Percentiles rank a stretch among this genome's conserved stretches.
Evolutionary conservation across 768 basidiomycete genomes (phyloP).

Genomic region (Amanita rubescens): DNA sequence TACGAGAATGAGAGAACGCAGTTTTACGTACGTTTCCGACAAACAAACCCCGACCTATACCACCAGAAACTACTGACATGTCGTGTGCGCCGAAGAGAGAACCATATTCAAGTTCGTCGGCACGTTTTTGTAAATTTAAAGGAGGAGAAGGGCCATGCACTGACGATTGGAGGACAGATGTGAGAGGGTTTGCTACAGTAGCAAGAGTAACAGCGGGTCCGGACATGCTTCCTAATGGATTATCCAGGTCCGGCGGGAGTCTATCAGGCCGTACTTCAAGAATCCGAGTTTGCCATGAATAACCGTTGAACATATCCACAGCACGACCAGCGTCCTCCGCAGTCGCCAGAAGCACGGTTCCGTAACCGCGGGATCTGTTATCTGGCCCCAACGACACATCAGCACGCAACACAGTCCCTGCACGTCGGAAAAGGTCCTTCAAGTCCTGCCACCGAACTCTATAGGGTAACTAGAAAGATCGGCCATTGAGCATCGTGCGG

Average conservation of each 20-base stretch:
- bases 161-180: conserved; percentile 7
- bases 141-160: conserved; percentile 9
- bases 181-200: conserved; percentile 8
- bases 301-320: conserved; percentile 94
- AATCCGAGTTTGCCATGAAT: conserved; percentile 90
- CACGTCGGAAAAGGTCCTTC: conserved; percentile 94
- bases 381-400: conserved; percentile 77
- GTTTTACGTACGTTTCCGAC: conserved; percentile 73
- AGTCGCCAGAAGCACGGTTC: conserved; percentile 91
- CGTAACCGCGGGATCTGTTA: conserved; percentile 89
- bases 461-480: conserved; percentile 70
- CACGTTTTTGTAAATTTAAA: conserved; percentile 5
- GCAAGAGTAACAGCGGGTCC: conserved; percentile 6
- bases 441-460: conserved; percentile 99
- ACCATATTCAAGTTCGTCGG: conserved; percentile 20
- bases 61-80: conserved; percentile 14
- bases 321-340: conserved; percentile 92
- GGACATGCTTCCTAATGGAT: conserved; percentile 17
- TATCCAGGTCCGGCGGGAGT: conserved; percentile 56
- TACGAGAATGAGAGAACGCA: conserved; percentile 7
- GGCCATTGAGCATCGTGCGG: conserved; percentile 5
- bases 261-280: conserved; percentile 91
- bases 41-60: conserved; percentile 55
- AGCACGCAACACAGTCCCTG: conserved; percentile 82
- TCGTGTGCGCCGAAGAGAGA: conserved; percentile 12